Evolutionary conservation across 2,329 filamentous ascomycete species (phyloP), one percentile per base, ranked within the genome.

Genomic region (Chaetomiaceae sp.): DNA sequence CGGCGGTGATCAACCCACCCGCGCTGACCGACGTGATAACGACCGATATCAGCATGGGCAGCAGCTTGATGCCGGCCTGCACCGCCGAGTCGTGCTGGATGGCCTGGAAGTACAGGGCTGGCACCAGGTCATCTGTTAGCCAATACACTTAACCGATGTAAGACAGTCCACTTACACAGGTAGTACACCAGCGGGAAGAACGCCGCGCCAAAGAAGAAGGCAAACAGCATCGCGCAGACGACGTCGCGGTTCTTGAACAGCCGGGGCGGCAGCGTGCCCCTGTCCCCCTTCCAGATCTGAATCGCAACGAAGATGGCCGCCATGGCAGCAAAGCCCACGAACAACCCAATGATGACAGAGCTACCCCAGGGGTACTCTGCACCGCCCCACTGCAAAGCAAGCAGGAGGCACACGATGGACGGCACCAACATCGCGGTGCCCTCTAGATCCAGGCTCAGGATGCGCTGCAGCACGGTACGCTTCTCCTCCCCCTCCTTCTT

Each of bases 371-470:
- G 41, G 45, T 74, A 72, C 19, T 70, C 59, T 32, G 69, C 64
- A 8, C 78, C 78, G 12, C 76, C 78, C 71, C 74, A 80, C 54
- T 80, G 72, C 30, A 81, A 64, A 7, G 75, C 76, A 4, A 81
- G 66, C 8, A 81, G 62, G 11, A 79, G 64, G 53, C 70, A 74
- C 50, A 79, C 59, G 37, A 79, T 67, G 30, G 70, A 68, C 1
- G 76, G 73, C 22, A 78, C 66, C 55, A 79, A 69, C 48, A 76
- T 61, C n/a, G 60, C 59, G 2, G 71, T 69, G 22, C 77, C 76
- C 9, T 68, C 36, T 9, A 75, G 59, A 55, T 80, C 77, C 37
- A 79, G 64, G 50, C 70, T 66, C 37, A 65, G 57, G 24, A 78
- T 39, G 11, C 72, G 67, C 27, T 58, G 45, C 19, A 62, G 12